Evolutionary conservation across 306 rosid genomes (phyloP).

Genomic region (Pyrus bretschneideri): DNA sequence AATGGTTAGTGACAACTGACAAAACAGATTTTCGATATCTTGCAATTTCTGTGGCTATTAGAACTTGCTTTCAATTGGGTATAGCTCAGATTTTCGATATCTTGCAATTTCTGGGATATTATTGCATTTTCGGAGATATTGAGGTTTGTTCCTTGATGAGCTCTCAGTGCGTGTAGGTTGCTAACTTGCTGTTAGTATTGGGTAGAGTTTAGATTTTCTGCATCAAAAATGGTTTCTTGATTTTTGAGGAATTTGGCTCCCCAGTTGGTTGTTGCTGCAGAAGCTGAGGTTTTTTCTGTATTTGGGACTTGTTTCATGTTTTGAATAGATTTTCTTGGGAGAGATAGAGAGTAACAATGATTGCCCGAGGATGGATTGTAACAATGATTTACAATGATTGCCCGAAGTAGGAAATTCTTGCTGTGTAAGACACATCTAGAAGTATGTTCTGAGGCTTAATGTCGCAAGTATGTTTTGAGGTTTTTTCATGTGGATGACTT

Average conservation of each 20-base stretch:
- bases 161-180: not conserved
- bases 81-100: slow-evolving; percentile 3
- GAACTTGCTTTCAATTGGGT: slow-evolving; percentile 18
- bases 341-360: no score
- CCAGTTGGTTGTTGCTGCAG: not conserved
- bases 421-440: no score
- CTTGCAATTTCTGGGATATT: not conserved
- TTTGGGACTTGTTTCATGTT: not conserved
- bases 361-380: no score
- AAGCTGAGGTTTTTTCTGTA: not conserved
- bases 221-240: slow-evolving; percentile 5
- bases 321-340: no score
- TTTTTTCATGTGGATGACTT: no score
- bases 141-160: slow-evolving; percentile 9
- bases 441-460: no score
- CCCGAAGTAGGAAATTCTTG: no score
- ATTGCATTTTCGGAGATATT: slow-evolving; percentile 7
- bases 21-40: no score
- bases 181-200: not conserved
- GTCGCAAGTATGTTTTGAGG: no score
- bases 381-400: no score
- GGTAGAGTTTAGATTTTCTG: slow-evolving; percentile 4
- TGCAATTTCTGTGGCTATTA: not conserved
- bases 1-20: no score
- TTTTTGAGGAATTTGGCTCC: slow-evolving; percentile 3